These are phyloP conservation scores for Alternaria hordeiaustralica DNA, from an alignment of 2,329 filamentous ascomycete species.

Conservation along the genomic window DNA sequence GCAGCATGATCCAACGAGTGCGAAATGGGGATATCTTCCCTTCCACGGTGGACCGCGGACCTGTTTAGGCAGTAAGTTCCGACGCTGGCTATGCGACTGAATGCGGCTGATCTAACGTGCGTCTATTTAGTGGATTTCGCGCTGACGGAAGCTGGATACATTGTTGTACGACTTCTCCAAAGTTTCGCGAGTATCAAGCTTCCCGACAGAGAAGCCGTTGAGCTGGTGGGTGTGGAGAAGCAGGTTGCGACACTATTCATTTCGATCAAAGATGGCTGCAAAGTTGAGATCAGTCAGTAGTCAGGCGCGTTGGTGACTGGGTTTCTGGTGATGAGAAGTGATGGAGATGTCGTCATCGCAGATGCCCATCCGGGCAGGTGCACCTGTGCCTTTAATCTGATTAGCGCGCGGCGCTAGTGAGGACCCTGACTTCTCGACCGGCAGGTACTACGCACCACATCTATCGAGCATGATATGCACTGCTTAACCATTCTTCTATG, in stretches of 20 bases:
- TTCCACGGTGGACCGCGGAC: constrained; percentile 40
- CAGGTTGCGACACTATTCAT: neutral
- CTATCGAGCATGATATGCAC: neutral
- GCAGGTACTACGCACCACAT: neutral
- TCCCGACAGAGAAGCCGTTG: neutral
- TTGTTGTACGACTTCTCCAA: neutral
- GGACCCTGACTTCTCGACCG: neutral
- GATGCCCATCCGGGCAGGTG: neutral
- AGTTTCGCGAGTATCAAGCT: neutral
- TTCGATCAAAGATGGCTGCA: neutral
- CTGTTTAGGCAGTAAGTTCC: constrained; percentile 25
- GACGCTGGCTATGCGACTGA: too few species aligned
- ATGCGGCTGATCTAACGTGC: too few species aligned
- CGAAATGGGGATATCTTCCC: constrained; percentile 36
- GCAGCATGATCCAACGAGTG: neutral
- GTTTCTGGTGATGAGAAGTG: neutral
- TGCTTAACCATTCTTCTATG: neutral
- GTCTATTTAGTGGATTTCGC: neutral
- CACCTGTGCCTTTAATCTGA: neutral
- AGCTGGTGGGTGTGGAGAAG: neutral
- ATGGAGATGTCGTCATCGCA: neutral
- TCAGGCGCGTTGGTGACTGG: neutral
- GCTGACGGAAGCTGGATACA: neutral
- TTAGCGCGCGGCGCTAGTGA: neutral
- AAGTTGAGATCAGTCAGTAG: neutral